These are phyloP conservation scores for Exophiala aquamarina DNA, from an alignment of 2,329 filamentous ascomycete genomes.

Conservation along the genomic window DNA sequence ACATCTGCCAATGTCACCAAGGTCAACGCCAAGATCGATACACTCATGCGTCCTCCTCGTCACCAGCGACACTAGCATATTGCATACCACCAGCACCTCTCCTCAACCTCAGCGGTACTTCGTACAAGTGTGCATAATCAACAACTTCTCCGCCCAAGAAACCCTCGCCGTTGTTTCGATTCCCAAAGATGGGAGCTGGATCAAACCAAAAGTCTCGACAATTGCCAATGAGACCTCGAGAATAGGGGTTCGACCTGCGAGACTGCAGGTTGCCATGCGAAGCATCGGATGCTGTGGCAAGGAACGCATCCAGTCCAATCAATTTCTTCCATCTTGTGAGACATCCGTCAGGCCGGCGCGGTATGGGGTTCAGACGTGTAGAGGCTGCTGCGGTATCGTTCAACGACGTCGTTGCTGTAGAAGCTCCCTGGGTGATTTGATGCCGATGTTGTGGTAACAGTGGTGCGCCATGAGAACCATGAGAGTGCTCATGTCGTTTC, in stretches of 20 bases:
- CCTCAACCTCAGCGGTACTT: slow-evolving; percentile 70
- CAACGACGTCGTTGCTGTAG: slow-evolving; percentile 33
- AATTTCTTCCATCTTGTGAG: slow-evolving; percentile 79
- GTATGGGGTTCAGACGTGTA: slow-evolving; percentile 50
- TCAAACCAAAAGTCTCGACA: slow-evolving; percentile 98
- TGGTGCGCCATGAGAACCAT: slow-evolving; percentile 7
- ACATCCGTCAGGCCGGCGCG: slow-evolving; percentile 60
- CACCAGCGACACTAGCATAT: slow-evolving; percentile 58
- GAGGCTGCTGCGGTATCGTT: slow-evolving; percentile 28
- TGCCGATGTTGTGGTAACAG: slow-evolving; percentile 46
- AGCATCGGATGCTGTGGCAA: slow-evolving; percentile 81
- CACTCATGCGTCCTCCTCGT: slow-evolving; percentile 29
- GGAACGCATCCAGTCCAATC: slow-evolving; percentile 88
- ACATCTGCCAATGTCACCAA: too few relatives aligned
- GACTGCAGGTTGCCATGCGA: slow-evolving; percentile 45
- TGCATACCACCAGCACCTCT: slow-evolving; percentile 49
- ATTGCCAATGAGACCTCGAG: slow-evolving; percentile 77
- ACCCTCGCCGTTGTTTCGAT: slow-evolving; percentile 63
- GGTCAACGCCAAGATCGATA: background rate
- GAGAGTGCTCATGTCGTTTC: slow-evolving; percentile 56
- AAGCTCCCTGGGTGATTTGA: slow-evolving; percentile 42
- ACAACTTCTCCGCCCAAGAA: slow-evolving; percentile 71
- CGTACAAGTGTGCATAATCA: slow-evolving; percentile 88
- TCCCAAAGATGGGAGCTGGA: slow-evolving; percentile 75
- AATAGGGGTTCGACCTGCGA: slow-evolving; percentile 74